Conservation (phyloP, 441 rosid species). For the Syzygium malaccense region DNA sequence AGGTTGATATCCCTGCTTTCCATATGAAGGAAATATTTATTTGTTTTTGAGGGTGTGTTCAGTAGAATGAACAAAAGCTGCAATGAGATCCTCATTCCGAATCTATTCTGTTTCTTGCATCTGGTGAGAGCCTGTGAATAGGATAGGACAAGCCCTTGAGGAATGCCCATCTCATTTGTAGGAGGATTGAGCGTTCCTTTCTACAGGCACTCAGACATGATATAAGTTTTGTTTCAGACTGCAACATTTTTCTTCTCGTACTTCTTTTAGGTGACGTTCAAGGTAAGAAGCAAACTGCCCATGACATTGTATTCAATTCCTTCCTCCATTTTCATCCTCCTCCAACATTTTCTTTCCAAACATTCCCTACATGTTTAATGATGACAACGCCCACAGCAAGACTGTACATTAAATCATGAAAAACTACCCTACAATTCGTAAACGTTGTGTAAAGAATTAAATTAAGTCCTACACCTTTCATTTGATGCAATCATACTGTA, state of each 20-base stretch:
- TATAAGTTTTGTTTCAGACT: not conserved
- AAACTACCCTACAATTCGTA: not conserved
- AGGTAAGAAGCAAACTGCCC: not conserved
- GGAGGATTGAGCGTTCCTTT: not conserved
- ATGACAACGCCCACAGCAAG: not conserved
- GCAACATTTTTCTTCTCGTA: not conserved
- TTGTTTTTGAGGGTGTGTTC: not conserved
- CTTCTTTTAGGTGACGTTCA: not conserved
- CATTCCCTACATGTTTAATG: not conserved
- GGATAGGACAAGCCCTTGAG: not conserved
- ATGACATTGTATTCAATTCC: not conserved
- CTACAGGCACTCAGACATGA: not conserved
- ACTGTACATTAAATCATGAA: not conserved
- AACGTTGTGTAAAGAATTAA: not conserved
- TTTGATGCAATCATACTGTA: not conserved
- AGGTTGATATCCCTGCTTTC: not conserved
- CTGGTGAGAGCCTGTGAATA: not conserved
- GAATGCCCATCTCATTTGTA: not conserved
- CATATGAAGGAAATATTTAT: not conserved
- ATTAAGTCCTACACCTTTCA: not conserved
- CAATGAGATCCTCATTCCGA: not conserved
- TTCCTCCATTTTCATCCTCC: not conserved
- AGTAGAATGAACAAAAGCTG: not conserved
- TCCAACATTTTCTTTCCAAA: not conserved
- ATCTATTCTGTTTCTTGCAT: not conserved